Evolutionary conservation across 495 filamentous ascomycete species (phyloP).

Genomic region (Aspergillus homomorphus): DNA sequence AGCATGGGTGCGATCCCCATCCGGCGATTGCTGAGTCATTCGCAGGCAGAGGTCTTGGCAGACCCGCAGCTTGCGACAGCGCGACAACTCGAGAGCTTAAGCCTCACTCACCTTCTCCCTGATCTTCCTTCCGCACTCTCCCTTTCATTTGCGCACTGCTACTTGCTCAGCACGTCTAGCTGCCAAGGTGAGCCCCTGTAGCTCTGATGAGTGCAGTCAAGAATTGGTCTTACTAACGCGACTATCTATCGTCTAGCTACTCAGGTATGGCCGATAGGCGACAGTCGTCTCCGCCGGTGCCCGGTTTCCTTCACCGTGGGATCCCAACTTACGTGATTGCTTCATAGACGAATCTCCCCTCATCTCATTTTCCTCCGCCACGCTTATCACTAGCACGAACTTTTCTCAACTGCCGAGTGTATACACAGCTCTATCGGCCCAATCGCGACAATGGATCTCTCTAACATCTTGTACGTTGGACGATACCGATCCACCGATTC

Average conservation of each 20-base stretch:
- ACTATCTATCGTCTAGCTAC: slow-evolving; percentile 4
- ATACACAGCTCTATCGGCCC: not conserved
- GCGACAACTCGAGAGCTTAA: slow-evolving; percentile 16
- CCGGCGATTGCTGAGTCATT: slow-evolving; percentile 26
- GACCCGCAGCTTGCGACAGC: slow-evolving; percentile 43
- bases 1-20: not conserved
- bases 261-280: not conserved
- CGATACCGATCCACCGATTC: not conserved
- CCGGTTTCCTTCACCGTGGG: not conserved
- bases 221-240: slow-evolving; percentile 5
- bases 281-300: not conserved
- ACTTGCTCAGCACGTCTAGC: slow-evolving; percentile 5
- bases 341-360: not conserved
- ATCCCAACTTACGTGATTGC: not conserved
- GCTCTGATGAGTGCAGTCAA: not conserved
- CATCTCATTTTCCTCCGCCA: not conserved
- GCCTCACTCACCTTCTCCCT: slow-evolving; percentile 23
- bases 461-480: slow-evolving; percentile 55
- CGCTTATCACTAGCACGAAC: not conserved
- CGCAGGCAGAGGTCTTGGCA: slow-evolving; percentile 31
- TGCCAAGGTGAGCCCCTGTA: slow-evolving; percentile 2
- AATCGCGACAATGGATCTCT: slow-evolving; percentile 49
- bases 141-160: slow-evolving; percentile 16
- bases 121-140: slow-evolving; percentile 20
- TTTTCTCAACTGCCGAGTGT: not conserved